A percentile compares a stretch with the other conserved stretches of the same genome.
Conservation (phyloP, 148 eudicot genomes). For the Fagopyrum homotropicum region DNA sequence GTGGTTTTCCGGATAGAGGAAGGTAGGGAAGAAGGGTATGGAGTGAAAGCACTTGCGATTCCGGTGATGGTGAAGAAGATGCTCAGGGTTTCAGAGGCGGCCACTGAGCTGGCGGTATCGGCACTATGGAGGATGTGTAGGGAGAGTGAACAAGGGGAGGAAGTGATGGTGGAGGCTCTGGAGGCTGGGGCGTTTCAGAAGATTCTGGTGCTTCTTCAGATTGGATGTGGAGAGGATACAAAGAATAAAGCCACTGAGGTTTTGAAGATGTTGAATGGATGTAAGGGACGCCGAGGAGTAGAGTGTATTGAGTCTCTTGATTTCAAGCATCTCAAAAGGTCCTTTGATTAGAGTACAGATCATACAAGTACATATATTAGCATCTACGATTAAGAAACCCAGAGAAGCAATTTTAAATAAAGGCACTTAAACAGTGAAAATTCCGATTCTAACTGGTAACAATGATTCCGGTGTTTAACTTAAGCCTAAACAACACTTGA, state of each 20-base stretch:
- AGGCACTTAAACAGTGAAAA: no score
- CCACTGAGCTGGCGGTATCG: conserved; percentile 40
- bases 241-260: conserved; percentile 53
- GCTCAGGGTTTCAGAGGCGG: conserved; percentile 29
- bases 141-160: background rate
- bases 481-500: no score
- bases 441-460: no score
- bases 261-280: conserved; percentile 49
- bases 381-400: no score
- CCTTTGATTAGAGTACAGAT: conserved; percentile 13
- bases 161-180: conserved; percentile 36
- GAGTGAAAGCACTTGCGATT: conserved; percentile 24
- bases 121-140: conserved; percentile 39
- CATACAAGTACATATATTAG: no score
- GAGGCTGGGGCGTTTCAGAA: conserved; percentile 49
- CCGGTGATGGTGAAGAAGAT: conserved; percentile 47
- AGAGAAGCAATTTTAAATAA: no score
- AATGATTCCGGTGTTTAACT: no score
- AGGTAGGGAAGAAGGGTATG: conserved; percentile 28
- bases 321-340: conserved; percentile 35
- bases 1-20: conserved; percentile 17
- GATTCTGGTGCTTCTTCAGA: conserved; percentile 48
- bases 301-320: conserved; percentile 39
- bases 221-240: conserved; percentile 44
- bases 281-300: conserved; percentile 17